phyloP scores from a whole-genome alignment of 2,329 filamentous ascomycete species.

The Cordyceps tenuipes region DNA sequence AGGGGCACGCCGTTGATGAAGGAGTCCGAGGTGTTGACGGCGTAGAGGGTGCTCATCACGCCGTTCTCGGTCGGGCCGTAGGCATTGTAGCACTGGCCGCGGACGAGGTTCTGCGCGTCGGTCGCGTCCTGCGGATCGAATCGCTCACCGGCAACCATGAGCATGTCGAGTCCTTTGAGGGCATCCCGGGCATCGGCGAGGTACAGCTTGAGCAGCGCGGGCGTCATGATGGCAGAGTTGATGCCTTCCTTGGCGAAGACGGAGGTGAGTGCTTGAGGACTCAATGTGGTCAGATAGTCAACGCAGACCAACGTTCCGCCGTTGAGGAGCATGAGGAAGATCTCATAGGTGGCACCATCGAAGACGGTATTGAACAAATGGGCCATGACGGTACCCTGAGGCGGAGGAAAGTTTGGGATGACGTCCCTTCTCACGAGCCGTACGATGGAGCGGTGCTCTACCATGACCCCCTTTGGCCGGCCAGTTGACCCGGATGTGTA shows the following conservation, averaged over 20 bases:
- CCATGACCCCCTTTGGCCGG: slow-evolving; percentile 39
- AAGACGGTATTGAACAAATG: slow-evolving; percentile 13
- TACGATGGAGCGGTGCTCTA: slow-evolving; percentile 16
- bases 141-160: slow-evolving; percentile 27
- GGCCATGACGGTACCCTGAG: neutral
- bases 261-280: slow-evolving; percentile 4
- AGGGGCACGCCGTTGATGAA: slow-evolving; percentile 18
- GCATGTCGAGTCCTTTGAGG: slow-evolving; percentile 25
- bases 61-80: slow-evolving; percentile 21
- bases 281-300: slow-evolving; percentile 12
- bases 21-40: neutral
- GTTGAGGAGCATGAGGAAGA: slow-evolving; percentile 13
- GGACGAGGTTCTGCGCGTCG: neutral
- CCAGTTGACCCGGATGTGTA: slow-evolving; percentile 45
- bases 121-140: slow-evolving; percentile 7
- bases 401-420: neutral
- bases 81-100: slow-evolving; percentile 12
- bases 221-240: slow-evolving; percentile 23
- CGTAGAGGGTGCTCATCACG: slow-evolving; percentile 15
- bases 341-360: slow-evolving; percentile 14
- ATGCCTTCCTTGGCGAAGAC: slow-evolving; percentile 24
- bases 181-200: slow-evolving; percentile 26
- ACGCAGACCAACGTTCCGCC: slow-evolving; percentile 15
- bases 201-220: slow-evolving; percentile 12
- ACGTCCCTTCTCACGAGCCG: slow-evolving; percentile 8